A percentile compares a stretch with the other conserved stretches of the same genome.
These are phyloP conservation scores for Plantago major DNA, from an alignment of 257 asterid species.

Conservation along the genomic window DNA sequence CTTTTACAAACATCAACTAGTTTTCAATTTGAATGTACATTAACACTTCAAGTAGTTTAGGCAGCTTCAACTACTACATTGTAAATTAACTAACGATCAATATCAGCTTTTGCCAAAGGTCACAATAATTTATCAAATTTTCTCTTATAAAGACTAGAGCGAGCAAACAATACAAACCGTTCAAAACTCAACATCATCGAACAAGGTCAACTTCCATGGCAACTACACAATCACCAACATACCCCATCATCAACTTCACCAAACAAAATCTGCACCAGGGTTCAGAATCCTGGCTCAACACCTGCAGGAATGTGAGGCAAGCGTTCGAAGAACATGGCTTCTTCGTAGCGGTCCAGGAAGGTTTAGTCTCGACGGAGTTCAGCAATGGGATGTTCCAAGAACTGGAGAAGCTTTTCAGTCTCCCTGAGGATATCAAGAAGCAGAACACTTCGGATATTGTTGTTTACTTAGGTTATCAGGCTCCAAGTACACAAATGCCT, in stretches of 20 bases:
- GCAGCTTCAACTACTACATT: no score
- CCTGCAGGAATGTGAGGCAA: slow-evolving; percentile 2
- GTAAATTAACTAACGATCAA: no score
- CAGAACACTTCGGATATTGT: slow-evolving; percentile 4
- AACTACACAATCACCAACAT: neutral
- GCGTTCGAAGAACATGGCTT: slow-evolving; percentile 12
- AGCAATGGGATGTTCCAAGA: slow-evolving; percentile 5
- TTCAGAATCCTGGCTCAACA: slow-evolving; percentile 3
- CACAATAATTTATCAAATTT: no score
- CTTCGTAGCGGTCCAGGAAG: slow-evolving; percentile 7
- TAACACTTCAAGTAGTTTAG: no score
- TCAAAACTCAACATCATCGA: no score
- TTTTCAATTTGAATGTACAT: no score
- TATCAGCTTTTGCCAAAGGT: no score
- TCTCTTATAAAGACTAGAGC: no score
- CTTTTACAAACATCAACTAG: no score
- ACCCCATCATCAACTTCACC: slow-evolving; percentile 8
- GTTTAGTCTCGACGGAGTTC: neutral
- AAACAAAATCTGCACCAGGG: neutral
- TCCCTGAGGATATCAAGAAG: neutral
- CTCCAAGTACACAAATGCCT: slow-evolving; percentile 1
- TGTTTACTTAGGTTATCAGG: neutral
- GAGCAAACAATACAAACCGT: no score
- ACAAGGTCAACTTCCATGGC: neutral
- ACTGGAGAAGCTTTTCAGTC: slow-evolving; percentile 4